Percentiles rank a stretch among this genome's conserved stretches.
Conservation (phyloP, 805 yeast genomes). For the Debaryomyces maramus region DNA sequence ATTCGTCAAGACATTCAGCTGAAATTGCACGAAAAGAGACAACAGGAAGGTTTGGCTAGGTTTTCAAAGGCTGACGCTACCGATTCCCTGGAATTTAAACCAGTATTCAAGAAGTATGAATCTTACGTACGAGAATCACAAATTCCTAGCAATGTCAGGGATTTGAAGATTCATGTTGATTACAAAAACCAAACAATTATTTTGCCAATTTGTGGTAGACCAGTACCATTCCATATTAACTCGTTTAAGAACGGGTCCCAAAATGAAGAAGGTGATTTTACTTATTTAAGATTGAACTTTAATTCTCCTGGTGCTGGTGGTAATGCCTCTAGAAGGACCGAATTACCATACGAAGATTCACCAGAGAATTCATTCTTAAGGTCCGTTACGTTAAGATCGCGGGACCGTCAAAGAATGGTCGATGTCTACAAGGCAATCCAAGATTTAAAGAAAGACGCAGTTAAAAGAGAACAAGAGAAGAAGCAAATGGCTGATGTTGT, state of each 20-base stretch:
- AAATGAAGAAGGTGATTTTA: constrained; percentile 94
- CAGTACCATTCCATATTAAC: constrained; percentile 96
- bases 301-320: constrained; percentile 90
- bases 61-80: constrained; percentile 78
- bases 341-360: constrained; percentile 87
- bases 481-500: constrained; percentile 93
- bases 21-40: constrained; percentile 80
- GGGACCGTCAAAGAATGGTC: constrained; percentile 86
- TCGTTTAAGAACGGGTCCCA: constrained; percentile 92
- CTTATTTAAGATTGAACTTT: constrained; percentile 86
- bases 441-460: constrained; percentile 88
- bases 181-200: constrained; percentile 84
- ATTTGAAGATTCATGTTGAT: constrained; percentile 84
- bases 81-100: constrained; percentile 58
- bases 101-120: constrained; percentile 88
- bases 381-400: constrained; percentile 82
- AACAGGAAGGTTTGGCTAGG: constrained; percentile 81
- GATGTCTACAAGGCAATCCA: constrained; percentile 87
- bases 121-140: constrained; percentile 92
- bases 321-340: constrained; percentile 64
- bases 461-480: constrained; percentile 85
- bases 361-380: constrained; percentile 85
- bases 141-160: constrained; percentile 80
- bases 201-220: constrained; percentile 90
- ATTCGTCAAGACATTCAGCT: constrained; percentile 80